phyloP scores from a whole-genome alignment of 805 yeast species.

The Blastobotrys attinorum region DNA sequence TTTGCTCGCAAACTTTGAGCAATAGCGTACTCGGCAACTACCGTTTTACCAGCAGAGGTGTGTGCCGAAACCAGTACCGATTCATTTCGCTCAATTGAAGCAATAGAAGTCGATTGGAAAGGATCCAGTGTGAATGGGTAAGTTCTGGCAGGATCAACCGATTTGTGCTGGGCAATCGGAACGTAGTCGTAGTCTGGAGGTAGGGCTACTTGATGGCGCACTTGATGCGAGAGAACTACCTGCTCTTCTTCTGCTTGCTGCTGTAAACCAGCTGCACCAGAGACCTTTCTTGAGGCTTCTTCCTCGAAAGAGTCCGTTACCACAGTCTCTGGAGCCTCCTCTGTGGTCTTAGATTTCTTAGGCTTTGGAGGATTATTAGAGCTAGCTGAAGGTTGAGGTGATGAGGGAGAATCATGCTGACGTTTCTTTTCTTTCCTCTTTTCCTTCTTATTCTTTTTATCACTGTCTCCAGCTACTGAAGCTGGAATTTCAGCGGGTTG shows the following conservation, averaged over 20 bases:
- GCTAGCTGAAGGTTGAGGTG: neutral
- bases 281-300: constrained; percentile 83
- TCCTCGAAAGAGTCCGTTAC: constrained; percentile 83
- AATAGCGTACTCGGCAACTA: constrained; percentile 94
- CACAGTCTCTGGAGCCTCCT: constrained; percentile 39
- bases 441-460: constrained; percentile 9
- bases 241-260: constrained; percentile 34
- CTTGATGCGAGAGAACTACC: constrained; percentile 81
- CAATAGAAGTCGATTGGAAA: constrained; percentile 93
- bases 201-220: constrained; percentile 94
- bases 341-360: constrained; percentile 5
- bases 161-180: constrained; percentile 83
- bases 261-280: constrained; percentile 67
- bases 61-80: constrained; percentile 96
- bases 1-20: constrained; percentile 89
- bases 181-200: constrained; percentile 85
- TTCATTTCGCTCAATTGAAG: constrained; percentile 91
- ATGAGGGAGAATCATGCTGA: neutral
- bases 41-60: constrained; percentile 96
- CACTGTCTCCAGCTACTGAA: constrained; percentile 11
- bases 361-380: neutral
- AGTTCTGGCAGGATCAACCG: constrained; percentile 70
- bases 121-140: constrained; percentile 95
- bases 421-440: constrained; percentile 4
- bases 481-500: constrained; percentile 12